Evolutionary conservation across 2,329 filamentous ascomycete species (phyloP), one percentile per base, ranked within the genome.

Genomic region (Talaromyces atroroseus): DNA sequence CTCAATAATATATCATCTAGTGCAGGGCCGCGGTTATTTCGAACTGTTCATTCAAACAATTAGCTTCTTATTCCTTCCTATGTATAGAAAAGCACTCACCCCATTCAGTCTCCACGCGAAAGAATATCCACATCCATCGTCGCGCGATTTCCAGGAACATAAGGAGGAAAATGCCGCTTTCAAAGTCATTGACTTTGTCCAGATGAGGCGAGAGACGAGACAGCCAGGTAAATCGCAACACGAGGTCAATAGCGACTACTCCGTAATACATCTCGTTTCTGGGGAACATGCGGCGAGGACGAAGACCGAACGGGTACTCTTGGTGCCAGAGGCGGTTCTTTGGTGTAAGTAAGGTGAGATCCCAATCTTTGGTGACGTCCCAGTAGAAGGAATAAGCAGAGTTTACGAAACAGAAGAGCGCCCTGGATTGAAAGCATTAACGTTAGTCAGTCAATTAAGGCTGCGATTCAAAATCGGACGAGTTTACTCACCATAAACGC

Each of bases 321-420:
- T 49, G 57, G 16, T 46, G 57, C 48, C 57, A 45, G 52, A 50
- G 16, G 29, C 52, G 48, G 60, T 87, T 82, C 60, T 76, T 70
- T 1, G 78, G 70, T 2, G 87, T 83, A 67, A 97, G 89, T 14
- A 97, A 80, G 0, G 88, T 89, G 60, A 99, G 79, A 68, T 97
- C 94, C 94, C 94, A 99, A 78, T 99, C 94, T 76, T 92, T 94
- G 55, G 90, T 82, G 29, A 97, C 85, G 66, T 99, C 94, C 94
- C 94, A 99, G 79, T 94, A 99, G 77, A 97, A 97, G n/a, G 88
- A 91, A 75, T 96, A 99, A 46, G 88, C 78, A 14, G 90, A 95
- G 72, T 99, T 96, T 65, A 94, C 68, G 34, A 90, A 76, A 29
- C 90, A 88, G 45, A 87, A 87, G 36, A 81, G 73, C 29, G 95